Evolutionary conservation across 352 stramenopile species (phyloP).

Genomic region (Elongisporangium undulatum): DNA sequence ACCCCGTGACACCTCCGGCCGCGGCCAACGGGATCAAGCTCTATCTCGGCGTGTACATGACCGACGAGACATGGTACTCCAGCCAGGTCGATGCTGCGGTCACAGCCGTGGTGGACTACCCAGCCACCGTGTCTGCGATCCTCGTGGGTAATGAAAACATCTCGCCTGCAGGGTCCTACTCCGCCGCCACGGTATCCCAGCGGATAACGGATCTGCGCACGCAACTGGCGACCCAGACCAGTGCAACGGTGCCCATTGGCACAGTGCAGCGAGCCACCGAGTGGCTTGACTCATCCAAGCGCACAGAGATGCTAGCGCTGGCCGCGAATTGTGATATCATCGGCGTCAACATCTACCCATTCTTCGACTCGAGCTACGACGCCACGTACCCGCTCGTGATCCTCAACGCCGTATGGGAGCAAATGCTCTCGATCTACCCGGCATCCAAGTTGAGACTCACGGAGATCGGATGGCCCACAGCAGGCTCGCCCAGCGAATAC

Average conservation of each 20-base stretch:
- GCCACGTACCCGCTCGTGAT: slow-evolving; percentile 31
- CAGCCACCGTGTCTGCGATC: slow-evolving; percentile 47
- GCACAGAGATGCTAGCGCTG: slow-evolving; percentile 36
- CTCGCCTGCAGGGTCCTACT: slow-evolving; percentile 32
- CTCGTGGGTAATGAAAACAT: slow-evolving; percentile 81
- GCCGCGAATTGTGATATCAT: slow-evolving; percentile 59
- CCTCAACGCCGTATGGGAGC: slow-evolving; percentile 55
- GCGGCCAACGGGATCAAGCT: slow-evolving; percentile 46
- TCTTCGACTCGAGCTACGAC: slow-evolving; percentile 64
- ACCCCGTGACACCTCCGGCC: slow-evolving; percentile 32
- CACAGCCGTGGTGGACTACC: slow-evolving; percentile 39
- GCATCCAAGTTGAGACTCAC: slow-evolving; percentile 55
- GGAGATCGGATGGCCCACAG: slow-evolving; percentile 58
- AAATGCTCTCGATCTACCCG: slow-evolving; percentile 42
- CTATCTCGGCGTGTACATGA: slow-evolving; percentile 79
- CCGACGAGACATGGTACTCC: slow-evolving; percentile 52
- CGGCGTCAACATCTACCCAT: slow-evolving; percentile 79
- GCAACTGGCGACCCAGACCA: slow-evolving; percentile 21
- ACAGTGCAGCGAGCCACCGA: slow-evolving; percentile 70
- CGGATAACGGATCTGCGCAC: slow-evolving; percentile 27
- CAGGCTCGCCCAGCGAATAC: slow-evolving; percentile 22
- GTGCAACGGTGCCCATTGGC: slow-evolving; percentile 42
- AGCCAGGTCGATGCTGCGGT: slow-evolving; percentile 44
- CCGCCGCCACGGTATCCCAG: slow-evolving; percentile 24
- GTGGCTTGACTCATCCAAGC: slow-evolving; percentile 31